Evolutionary conservation across 2,329 filamentous ascomycete genomes (phyloP).

Genomic region (Leptodontidium sp.): DNA sequence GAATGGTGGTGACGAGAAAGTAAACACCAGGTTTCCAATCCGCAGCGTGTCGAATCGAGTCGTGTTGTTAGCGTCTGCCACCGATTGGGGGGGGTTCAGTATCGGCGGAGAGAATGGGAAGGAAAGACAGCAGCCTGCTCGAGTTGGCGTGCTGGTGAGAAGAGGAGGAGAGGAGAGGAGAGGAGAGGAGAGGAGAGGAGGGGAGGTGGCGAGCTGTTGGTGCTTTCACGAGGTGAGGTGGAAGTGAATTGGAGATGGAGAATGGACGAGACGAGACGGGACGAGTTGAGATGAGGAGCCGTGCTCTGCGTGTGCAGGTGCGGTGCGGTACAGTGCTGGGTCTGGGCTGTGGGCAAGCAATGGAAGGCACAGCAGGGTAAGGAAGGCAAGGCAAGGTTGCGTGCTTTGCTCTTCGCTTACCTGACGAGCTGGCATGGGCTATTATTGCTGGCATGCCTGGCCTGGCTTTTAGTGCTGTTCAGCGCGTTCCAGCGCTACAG

Average conservation of each 20-base stretch:
- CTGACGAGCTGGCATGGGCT: neutral
- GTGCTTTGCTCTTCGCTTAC: no score
- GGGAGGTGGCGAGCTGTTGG: conserved; percentile 2
- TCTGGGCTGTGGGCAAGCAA: neutral
- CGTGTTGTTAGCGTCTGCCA: conserved; percentile 10
- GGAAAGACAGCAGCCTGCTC: conserved; percentile 4
- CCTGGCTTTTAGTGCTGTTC: conserved; percentile 1
- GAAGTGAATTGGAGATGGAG: conserved; percentile 19
- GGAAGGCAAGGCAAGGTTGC: neutral
- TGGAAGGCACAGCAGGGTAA: neutral
- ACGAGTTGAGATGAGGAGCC: conserved; percentile 1
- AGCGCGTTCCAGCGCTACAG: conserved; percentile 11
- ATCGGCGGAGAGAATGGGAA: neutral
- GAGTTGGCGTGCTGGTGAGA: conserved; percentile 7
- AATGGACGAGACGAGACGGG: conserved; percentile 3
- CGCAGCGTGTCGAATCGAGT: conserved; percentile 13
- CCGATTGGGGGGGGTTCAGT: neutral
- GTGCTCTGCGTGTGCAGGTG: neutral
- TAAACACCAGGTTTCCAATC: conserved; percentile 32
- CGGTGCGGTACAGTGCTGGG: neutral
- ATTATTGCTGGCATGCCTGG: no score
- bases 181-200: neutral
- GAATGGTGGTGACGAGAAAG: conserved; percentile 22
- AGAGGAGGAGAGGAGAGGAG: neutral
- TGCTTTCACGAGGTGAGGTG: conserved; percentile 15